A percentile compares a stretch with the other conserved stretches of the same genome.
These are phyloP conservation scores for Globisporangium perplexum DNA, from an alignment of 352 stramenopile genomes.

Conservation along the genomic window DNA sequence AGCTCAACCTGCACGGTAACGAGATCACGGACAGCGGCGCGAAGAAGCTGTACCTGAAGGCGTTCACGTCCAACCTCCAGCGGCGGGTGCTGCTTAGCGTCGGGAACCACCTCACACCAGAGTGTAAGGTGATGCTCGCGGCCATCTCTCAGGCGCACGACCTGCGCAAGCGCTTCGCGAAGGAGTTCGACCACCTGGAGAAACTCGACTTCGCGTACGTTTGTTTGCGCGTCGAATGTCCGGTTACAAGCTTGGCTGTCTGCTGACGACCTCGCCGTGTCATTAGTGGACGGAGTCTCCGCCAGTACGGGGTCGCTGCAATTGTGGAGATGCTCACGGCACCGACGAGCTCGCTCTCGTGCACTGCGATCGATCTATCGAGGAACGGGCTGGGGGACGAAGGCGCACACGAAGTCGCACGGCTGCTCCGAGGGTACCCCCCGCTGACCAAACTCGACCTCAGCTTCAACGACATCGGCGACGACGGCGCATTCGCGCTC, in stretches of 20 bases:
- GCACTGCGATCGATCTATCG: conserved; percentile 39
- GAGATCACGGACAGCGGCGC: conserved; percentile 41
- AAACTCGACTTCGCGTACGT: conserved; percentile 32
- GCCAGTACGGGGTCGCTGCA: conserved; percentile 41
- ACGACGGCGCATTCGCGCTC: conserved; percentile 33
- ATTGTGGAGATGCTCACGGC: conserved; percentile 33
- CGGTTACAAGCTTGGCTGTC: too few relatives aligned
- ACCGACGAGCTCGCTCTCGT: conserved; percentile 12
- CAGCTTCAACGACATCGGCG: conserved; percentile 70
- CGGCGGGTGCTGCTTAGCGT: conserved; percentile 29
- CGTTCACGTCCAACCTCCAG: conserved; percentile 38
- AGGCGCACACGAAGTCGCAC: conserved; percentile 37
- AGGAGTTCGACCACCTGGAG: conserved; percentile 29
- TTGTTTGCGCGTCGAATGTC: too few relatives aligned
- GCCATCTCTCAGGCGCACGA: conserved; percentile 54
- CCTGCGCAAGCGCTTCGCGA: conserved; percentile 42
- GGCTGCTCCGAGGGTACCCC: conserved; percentile 26
- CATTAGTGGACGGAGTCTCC: conserved; percentile 28
- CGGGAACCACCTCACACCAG: conserved; percentile 35
- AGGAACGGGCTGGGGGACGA: conserved; percentile 54
- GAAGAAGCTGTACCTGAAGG: conserved; percentile 43
- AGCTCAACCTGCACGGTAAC: conserved; percentile 50
- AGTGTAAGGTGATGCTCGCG: conserved; percentile 42
- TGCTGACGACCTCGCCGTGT: background rate
- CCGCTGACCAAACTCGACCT: conserved; percentile 45